Evolutionary conservation across 148 eudicot species (phyloP), one percentile per base, ranked within the genome.

Genomic region (Arctostaphylos glauca): DNA sequence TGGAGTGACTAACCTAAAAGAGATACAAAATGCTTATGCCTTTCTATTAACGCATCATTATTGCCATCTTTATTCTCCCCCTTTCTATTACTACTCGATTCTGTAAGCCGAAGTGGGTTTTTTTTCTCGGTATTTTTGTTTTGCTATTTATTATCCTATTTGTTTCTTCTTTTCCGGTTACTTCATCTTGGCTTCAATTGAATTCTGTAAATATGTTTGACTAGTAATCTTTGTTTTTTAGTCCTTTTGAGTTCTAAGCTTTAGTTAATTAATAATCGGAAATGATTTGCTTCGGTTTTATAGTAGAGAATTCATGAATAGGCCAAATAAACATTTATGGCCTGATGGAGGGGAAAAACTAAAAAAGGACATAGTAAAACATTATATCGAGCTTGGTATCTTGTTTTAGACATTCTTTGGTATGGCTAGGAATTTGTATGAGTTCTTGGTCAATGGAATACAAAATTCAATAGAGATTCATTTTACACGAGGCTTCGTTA

Each of bases 11-110:
- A 80, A 8, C 46, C 74, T 52, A 53, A 52, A 80, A 52, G 49
- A 71, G 13, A 38, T n/a, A n/a, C 70, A 25, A 66, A 71, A 53
- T 81, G 41, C 83, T 54, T 41, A 50, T 80, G 19, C 49, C n/a
- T 47, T 66, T 80, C 76, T 38, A 14, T 49, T 67, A 23, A 68
- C 53, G 59, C 82, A 52, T 67, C 60, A 49, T 68, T 50, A 68
- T 46, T 80, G 48, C 49, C 60, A 49, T 66, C 74, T 80, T 67
- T 64, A 25, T 67, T 67, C 76, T 16, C 19, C 38, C 56, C 44
- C 59, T 48, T 15, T 66, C 23, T 6, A 15, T 19, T 9, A 31
- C 23, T 18, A 52, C 75, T 21, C 23, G 76, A 49, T 80, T 80
- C 76, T 80, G 56, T 64, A 10, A 2, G 15, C 72, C 9, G 13